Base-by-base conservation (phyloP, 805 yeast species). In the Kodamaea nitidulidarum region DNA sequence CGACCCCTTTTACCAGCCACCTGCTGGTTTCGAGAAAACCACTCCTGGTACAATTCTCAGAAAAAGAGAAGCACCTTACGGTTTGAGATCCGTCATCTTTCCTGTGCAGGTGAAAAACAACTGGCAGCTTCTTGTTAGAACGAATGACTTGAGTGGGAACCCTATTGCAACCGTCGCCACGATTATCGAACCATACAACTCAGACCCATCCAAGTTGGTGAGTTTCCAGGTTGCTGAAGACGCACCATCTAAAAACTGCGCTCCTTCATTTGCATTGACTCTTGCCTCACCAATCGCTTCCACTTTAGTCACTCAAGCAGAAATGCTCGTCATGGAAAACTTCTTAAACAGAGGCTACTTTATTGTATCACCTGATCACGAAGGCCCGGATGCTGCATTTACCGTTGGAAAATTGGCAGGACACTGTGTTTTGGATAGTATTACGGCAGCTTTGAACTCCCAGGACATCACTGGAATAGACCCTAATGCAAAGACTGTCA, bases 161-260 rank as follows among this genome's bases (percentile, higher is more conserved):
- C 51, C 64, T 4, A 44, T 44, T 7, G 60, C 55, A 2, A 43
- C 55, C 12, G 55, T 54, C 1, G 42, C 63, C 17, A 60, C 65
- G 1, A 35, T 61, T 6, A 46, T 61, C 15, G 54, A 56, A 43
- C 67, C 67, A 6, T 49, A 38, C 36, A 59, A 60, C 38, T 54
- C 60, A 4, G 54, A 59, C 43, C 45, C 55, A 3, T 27, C 47
- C 15, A 56, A 58, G 39, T 40, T 61, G 12, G 40, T 60, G 5
- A 50, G 59, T 18, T 59, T 59, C 41, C 63, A 59, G 37, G 43
- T 49, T 11, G 60, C 59, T 11, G 52, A 61, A 42, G 66, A 61
- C 44, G 45, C 63, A 16, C 49, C 63, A 0, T 43, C 42, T 22
- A 24, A 48, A 7, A 42, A 58, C 38, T 61, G 66, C 47, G 43